Conservation (phyloP, 345 rosid genomes). For the Barbarea vulgaris region DNA sequence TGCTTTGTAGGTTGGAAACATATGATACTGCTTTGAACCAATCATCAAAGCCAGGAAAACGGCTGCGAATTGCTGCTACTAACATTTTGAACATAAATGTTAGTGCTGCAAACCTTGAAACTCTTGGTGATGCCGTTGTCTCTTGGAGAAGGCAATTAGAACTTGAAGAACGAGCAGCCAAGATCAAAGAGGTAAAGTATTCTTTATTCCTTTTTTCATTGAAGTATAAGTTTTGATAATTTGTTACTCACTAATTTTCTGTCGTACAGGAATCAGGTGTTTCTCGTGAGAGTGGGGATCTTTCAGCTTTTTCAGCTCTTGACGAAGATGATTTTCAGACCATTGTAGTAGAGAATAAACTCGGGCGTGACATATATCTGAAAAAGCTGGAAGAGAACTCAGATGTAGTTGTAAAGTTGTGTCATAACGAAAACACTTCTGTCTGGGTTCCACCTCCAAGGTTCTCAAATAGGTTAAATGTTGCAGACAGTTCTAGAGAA, state of each 20-base stretch:
- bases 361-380: constrained; percentile 80
- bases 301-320: constrained; percentile 74
- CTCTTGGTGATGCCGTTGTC: constrained; percentile 66
- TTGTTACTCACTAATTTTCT: constrained; percentile 31
- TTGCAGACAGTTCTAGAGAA: constrained; percentile 80
- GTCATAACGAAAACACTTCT: constrained; percentile 56
- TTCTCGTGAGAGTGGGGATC: constrained; percentile 56
- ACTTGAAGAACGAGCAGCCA: constrained; percentile 81
- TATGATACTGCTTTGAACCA: constrained; percentile 64
- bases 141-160: constrained; percentile 95
- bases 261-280: constrained; percentile 57
- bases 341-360: constrained; percentile 78
- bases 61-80: constrained; percentile 81
- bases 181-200: constrained; percentile 66
- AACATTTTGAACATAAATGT: constrained; percentile 80
- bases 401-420: constrained; percentile 57
- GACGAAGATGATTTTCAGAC: constrained; percentile 97
- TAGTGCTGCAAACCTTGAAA: constrained; percentile 88
- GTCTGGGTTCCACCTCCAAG: constrained; percentile 97
- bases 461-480: constrained; percentile 81
- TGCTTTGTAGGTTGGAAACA: constrained; percentile 79
- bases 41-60: constrained; percentile 72
- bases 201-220: constrained; percentile 12
- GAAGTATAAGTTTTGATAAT: neutral
- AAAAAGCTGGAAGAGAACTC: constrained; percentile 73